Evolutionary conservation across 1,284 basidiomycete species (phyloP).

Genomic region (Pyrrhoderma lamaoense): DNA sequence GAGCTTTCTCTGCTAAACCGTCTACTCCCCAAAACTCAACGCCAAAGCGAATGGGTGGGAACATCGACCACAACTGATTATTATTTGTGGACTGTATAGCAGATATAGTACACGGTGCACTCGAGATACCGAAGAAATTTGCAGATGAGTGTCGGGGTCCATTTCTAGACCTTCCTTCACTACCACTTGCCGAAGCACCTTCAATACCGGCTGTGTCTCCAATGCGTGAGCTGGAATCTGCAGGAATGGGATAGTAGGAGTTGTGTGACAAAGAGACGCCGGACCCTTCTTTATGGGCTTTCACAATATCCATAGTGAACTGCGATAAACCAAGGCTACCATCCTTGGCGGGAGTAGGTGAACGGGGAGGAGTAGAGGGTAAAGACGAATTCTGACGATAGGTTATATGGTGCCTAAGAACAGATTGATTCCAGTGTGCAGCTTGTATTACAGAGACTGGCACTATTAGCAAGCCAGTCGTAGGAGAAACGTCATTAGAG

Average conservation of each 20-base stretch:
- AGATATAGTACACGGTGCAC: conserved; percentile 23
- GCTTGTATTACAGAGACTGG: conserved; percentile 61
- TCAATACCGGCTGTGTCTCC: conserved; percentile 62
- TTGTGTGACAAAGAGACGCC: conserved; percentile 19
- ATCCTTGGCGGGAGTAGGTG: conserved; percentile 36
- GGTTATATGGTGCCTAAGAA: conserved; percentile 53
- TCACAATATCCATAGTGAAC: conserved; percentile 43
- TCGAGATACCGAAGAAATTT: conserved; percentile 60
- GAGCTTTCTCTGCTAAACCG: conserved; percentile 68
- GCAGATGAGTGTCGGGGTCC: conserved; percentile 20
- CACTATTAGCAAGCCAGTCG: conserved; percentile 63
- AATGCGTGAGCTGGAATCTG: conserved; percentile 71
- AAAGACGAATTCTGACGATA: conserved; percentile 27
- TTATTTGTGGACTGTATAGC: conserved; percentile 36
- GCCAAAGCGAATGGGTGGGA: conserved; percentile 74
- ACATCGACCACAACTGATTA: conserved; percentile 47
- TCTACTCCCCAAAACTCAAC: conserved; percentile 91
- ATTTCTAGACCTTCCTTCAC: background rate
- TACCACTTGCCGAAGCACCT: conserved; percentile 31
- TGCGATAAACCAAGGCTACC: conserved; percentile 56
- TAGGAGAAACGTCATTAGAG: conserved; percentile 64
- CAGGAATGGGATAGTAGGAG: conserved; percentile 57
- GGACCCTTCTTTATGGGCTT: background rate
- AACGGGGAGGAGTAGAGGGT: conserved; percentile 29
- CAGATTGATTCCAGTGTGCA: conserved; percentile 70